phyloP scores from a whole-genome alignment of 345 rosid species.

The Aquilaria malaccensis region DNA sequence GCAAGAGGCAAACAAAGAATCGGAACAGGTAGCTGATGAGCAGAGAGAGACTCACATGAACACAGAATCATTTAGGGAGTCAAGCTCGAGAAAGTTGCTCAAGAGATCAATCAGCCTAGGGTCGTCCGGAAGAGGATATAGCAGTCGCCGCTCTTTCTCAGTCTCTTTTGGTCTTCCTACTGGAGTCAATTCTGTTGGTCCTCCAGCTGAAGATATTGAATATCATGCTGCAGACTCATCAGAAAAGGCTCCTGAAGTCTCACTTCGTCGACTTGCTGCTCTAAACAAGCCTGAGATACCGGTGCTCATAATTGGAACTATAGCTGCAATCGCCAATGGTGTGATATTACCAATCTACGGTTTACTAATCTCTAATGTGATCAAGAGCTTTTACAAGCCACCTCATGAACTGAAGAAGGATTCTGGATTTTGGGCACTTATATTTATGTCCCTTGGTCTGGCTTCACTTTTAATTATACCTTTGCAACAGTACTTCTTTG shows the following conservation, averaged over 20 bases:
- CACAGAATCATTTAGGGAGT: constrained; percentile 12
- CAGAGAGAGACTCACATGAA: constrained; percentile 8
- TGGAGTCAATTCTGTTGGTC: background rate
- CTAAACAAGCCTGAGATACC: constrained; percentile 73
- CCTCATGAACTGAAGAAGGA: constrained; percentile 37
- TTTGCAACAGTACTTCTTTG: constrained; percentile 40
- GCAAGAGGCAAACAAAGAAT: constrained; percentile 43
- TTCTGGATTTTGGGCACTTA: constrained; percentile 55
- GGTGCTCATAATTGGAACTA: constrained; percentile 43
- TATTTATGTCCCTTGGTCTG: constrained; percentile 46
- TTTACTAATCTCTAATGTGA: constrained; percentile 43
- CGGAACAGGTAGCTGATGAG: constrained; percentile 16
- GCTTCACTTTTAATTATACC: constrained; percentile 44
- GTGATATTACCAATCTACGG: constrained; percentile 53
- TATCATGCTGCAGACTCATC: background rate
- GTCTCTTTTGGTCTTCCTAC: constrained; percentile 24
- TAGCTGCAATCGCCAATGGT: constrained; percentile 45
- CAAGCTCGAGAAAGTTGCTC: constrained; percentile 21
- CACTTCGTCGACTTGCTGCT: constrained; percentile 43
- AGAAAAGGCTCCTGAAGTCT: constrained; percentile 20
- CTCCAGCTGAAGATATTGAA: constrained; percentile 12
- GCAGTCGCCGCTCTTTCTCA: constrained; percentile 25
- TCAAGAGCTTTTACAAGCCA: constrained; percentile 53
- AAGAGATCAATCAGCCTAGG: constrained; percentile 21
- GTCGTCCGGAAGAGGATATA: constrained; percentile 35